These are phyloP conservation scores for Fusarium sarcochroum DNA, from an alignment of 2,329 filamentous ascomycete genomes.

Conservation along the genomic window DNA sequence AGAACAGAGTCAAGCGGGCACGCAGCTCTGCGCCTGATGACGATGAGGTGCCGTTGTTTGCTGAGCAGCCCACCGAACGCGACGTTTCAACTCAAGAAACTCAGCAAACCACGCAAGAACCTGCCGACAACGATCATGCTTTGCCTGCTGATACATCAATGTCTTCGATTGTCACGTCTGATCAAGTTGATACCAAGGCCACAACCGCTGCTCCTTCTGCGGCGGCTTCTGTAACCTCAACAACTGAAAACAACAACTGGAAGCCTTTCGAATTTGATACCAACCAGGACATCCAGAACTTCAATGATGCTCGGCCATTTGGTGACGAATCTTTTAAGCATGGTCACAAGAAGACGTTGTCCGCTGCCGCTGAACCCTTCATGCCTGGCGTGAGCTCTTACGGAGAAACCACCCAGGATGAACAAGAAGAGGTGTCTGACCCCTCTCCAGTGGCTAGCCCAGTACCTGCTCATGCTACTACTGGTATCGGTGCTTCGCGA, in stretches of 20 bases:
- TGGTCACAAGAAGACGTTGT: constrained; percentile 66
- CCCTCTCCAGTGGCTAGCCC: constrained; percentile 42
- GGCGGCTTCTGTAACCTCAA: constrained; percentile 67
- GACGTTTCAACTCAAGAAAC: constrained; percentile 28
- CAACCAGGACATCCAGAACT: constrained; percentile 62
- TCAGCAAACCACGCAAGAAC: constrained; percentile 36
- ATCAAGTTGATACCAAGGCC: constrained; percentile 67
- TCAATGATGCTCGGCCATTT: constrained; percentile 67
- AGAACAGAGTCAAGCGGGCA: constrained; percentile 81
- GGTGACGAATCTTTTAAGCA: constrained; percentile 61
- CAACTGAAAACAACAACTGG: constrained; percentile 62
- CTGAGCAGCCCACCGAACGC: constrained; percentile 62
- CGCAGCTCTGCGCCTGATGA: constrained; percentile 75
- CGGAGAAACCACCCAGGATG: constrained; percentile 42
- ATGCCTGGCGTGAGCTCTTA: constrained; percentile 60
- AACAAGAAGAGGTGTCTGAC: constrained; percentile 42
- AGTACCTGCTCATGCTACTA: constrained; percentile 37
- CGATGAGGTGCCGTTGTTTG: constrained; percentile 82
- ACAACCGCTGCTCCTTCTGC: constrained; percentile 67
- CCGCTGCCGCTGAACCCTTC: constrained; percentile 80
- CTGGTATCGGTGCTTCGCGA: constrained; percentile 41
- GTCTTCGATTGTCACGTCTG: constrained; percentile 67
- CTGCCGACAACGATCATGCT: constrained; percentile 60
- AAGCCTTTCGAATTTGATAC: constrained; percentile 73
- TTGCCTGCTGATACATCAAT: constrained; percentile 64